Evolutionary conservation across 345 rosid species (phyloP).

Genomic region (Gossypium herbaceum): DNA sequence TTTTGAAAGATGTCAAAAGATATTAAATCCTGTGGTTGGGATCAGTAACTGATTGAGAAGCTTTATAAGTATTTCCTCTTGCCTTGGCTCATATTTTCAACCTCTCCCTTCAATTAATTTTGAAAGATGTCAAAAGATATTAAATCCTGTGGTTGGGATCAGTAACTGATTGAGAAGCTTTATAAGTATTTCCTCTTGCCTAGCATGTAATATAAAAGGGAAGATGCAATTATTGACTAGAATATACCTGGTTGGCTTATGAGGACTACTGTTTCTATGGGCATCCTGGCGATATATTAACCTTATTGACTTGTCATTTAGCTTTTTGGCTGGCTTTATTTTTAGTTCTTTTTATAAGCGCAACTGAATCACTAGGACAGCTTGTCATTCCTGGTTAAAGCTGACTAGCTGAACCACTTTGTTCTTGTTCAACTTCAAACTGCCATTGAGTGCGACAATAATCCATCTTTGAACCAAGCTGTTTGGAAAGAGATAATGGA

Average conservation of each 20-base stretch:
- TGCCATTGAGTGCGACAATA: neutral
- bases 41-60: neutral
- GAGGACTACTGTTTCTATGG: neutral
- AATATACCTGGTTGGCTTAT: neutral
- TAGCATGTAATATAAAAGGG: conserved; percentile 1
- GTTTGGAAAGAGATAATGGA: neutral
- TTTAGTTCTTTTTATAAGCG: neutral
- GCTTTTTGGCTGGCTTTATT: neutral
- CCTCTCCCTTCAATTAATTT: neutral
- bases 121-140: conserved; percentile 1
- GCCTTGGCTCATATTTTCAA: neutral
- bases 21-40: neutral
- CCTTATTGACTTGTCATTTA: neutral
- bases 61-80: conserved; percentile 3
- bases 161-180: neutral
- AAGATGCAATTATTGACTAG: neutral
- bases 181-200: conserved; percentile 8
- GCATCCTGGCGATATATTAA: neutral
- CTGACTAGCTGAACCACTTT: neutral
- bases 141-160: neutral
- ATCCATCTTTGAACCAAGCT: neutral
- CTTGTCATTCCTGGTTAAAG: neutral
- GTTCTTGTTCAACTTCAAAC: conserved; percentile 13
- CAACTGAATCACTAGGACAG: neutral
- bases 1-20: neutral